Base-by-base conservation (phyloP, 2,329 filamentous ascomycete species). In the Neonectria coccinea region DNA sequence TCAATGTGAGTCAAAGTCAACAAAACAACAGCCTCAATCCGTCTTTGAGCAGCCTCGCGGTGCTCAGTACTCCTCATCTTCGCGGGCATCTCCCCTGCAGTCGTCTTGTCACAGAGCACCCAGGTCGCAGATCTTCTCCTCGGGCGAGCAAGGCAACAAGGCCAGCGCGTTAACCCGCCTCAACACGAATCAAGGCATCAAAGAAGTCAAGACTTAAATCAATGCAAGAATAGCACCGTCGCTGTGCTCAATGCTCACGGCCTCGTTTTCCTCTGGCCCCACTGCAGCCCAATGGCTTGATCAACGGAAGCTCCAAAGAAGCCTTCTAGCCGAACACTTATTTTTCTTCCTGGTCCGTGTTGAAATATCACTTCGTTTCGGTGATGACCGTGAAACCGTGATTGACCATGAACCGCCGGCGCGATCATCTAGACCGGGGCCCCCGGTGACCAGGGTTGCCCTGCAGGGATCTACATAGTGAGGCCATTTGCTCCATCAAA, bases 341-440 rank as follows among this genome's bases (percentile, higher is more conserved):
- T 14, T 10, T 10, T 42, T 42, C 39, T 42, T 18, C 39, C 39
- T 20, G 39, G 39, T 20, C 39, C 2, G 4, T 42, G 33, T 61
- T 56, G 39, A 59, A 45, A 55, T 58, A 55, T 56, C 55, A 60
- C 57, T 54, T 50, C 48, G 31, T 51, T 63, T 69, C 70, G 68
- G 70, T 58, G 60, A 69, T 71, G 67, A 55, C 70, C 70, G 70
- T 70, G 56, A 66, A 65, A 57, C 70, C 70, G 70, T 70, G 56
- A 66, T 65, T 68, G 48, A 56, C 29, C 53, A 62, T 61, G 59
- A 59, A 25, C 51, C 42, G 31, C 56, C 48, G 45, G 44, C 56
- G 65, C 56, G 51, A 65, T 55, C 53, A 16, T 56, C 20, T 48
- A 39, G 65, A 65, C 70, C 52, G 59, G 70, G 70, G 56, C 22